phyloP scores from a whole-genome alignment of 768 basidiomycete genomes.

The Fibroporia radiculosa region DNA sequence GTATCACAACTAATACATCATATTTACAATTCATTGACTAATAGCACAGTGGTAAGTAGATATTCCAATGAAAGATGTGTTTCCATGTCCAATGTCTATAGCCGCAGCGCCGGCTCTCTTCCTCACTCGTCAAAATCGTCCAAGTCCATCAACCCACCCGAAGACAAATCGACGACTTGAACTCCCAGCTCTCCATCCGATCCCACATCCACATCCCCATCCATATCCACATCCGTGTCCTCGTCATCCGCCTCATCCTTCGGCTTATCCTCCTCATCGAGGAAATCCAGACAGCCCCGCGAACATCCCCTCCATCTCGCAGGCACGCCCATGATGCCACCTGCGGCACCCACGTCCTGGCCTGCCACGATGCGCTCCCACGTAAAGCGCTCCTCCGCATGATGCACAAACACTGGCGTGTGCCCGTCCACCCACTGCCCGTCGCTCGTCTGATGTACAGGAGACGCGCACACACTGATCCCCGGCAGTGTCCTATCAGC shows the following conservation, averaged over 20 bases:
- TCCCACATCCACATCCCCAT: neutral
- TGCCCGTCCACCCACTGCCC: conserved; percentile 8
- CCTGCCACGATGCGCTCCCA: conserved; percentile 56
- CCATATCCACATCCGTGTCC: neutral
- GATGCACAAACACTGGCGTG: conserved; percentile 40
- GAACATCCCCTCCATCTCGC: conserved; percentile 64
- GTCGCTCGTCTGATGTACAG: conserved; percentile 22
- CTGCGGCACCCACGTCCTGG: conserved; percentile 37
- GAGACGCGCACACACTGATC: conserved; percentile 39
- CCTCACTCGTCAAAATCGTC: conserved; percentile 16
- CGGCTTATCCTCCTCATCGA: conserved; percentile 25
- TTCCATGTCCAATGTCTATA: too few species aligned
- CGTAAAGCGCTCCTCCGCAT: conserved; percentile 53
- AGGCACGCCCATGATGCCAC: conserved; percentile 32
- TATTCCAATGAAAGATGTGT: too few species aligned
- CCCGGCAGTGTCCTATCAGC: conserved; percentile 22
- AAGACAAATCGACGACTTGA: conserved; percentile 1
- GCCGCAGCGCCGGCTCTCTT: too few species aligned
- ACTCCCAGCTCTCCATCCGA: conserved; percentile 4
- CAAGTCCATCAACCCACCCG: conserved; percentile 7
- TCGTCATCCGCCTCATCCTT: neutral
- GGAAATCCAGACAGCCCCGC: conserved; percentile 54
- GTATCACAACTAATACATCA: too few species aligned
- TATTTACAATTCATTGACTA: too few species aligned
- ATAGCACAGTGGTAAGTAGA: too few species aligned